These are phyloP conservation scores for Neospora caninum DNA, from an alignment of 169 alveolate species.

Conservation along the genomic window DNA sequence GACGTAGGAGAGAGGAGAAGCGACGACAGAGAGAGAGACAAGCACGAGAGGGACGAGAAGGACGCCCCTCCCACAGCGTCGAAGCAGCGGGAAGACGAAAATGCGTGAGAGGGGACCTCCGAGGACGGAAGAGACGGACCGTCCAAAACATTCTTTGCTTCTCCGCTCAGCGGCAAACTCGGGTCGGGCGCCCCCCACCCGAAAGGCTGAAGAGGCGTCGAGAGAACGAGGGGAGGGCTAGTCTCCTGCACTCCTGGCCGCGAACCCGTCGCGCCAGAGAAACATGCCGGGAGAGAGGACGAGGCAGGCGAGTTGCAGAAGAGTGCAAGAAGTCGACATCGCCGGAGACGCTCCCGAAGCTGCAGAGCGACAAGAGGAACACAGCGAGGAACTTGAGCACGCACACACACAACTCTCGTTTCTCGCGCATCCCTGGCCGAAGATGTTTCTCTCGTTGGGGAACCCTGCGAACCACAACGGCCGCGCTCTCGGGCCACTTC, in stretches of 20 bases:
- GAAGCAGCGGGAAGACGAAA: not conserved
- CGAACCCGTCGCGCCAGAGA: too few species aligned
- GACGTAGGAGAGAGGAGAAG: not conserved
- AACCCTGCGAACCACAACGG: too few species aligned
- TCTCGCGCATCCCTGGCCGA: too few species aligned
- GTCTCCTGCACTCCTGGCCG: not conserved
- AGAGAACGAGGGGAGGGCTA: constrained; percentile 13
- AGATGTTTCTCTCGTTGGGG: too few species aligned
- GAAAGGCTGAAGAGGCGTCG: constrained; percentile 2
- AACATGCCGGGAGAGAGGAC: not conserved
- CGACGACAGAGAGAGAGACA: constrained; percentile 16
- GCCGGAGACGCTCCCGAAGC: constrained; percentile 14
- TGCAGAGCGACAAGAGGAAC: not conserved
- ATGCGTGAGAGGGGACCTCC: not conserved
- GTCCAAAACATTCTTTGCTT: too few species aligned
- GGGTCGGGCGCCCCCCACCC: not conserved
- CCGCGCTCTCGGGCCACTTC: too few species aligned
- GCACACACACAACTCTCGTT: too few species aligned
- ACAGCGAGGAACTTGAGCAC: not conserved
- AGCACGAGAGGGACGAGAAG: not conserved
- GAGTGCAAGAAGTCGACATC: not conserved
- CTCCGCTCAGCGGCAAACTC: not conserved
- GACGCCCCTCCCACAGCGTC: not conserved
- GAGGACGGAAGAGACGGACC: too few species aligned
- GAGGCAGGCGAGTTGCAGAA: not conserved